A percentile compares a stretch with the other conserved stretches of the same genome.
phyloP scores from a whole-genome alignment of 2,329 filamentous ascomycete genomes.

The Colletotrichum orbiculare region DNA sequence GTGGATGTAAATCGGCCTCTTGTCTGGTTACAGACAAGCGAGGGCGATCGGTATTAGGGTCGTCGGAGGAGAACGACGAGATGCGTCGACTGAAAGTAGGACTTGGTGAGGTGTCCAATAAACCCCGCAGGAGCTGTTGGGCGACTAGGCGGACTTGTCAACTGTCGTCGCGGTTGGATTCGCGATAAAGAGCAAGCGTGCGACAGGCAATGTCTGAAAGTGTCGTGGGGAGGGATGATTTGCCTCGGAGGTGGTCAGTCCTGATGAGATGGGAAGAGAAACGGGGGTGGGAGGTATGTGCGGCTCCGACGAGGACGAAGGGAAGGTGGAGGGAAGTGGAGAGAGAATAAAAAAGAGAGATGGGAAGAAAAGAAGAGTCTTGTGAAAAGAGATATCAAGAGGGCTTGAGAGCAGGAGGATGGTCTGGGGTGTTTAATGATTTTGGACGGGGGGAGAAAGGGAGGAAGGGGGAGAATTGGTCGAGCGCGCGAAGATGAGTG shows the following conservation, averaged over 20 bases:
- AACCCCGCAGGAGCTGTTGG: constrained; percentile 45
- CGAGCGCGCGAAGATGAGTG: constrained; percentile 15
- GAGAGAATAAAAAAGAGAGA: constrained; percentile 47
- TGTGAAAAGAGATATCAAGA: constrained; percentile 51
- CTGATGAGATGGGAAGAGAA: constrained; percentile 36
- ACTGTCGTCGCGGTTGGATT: constrained; percentile 28
- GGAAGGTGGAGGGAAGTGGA: constrained; percentile 42
- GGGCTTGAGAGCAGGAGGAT: constrained; percentile 51
- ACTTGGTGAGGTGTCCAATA: constrained; percentile 39
- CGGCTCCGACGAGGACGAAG: constrained; percentile 43
- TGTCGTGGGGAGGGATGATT: constrained; percentile 39
- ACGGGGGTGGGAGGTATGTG: constrained; percentile 37
- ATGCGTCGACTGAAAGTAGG: constrained; percentile 40
- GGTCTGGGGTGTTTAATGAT: constrained; percentile 54
- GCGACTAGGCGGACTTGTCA: constrained; percentile 42
- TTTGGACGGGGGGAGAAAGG: constrained; percentile 44
- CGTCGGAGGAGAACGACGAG: constrained; percentile 52
- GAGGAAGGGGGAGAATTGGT: constrained; percentile 37
- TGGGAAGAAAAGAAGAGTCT: constrained; percentile 53
- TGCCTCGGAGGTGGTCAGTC: constrained; percentile 43
- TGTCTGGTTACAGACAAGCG: constrained; percentile 43
- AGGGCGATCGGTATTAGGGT: constrained; percentile 53
- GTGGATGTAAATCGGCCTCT: constrained; percentile 11
- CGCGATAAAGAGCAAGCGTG: constrained; percentile 40
- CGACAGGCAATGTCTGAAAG: constrained; percentile 45